Percentiles rank a stretch among this genome's conserved stretches.
phyloP scores from a whole-genome alignment of 2,329 filamentous ascomycete genomes.

The Colletotrichum orbiculare region DNA sequence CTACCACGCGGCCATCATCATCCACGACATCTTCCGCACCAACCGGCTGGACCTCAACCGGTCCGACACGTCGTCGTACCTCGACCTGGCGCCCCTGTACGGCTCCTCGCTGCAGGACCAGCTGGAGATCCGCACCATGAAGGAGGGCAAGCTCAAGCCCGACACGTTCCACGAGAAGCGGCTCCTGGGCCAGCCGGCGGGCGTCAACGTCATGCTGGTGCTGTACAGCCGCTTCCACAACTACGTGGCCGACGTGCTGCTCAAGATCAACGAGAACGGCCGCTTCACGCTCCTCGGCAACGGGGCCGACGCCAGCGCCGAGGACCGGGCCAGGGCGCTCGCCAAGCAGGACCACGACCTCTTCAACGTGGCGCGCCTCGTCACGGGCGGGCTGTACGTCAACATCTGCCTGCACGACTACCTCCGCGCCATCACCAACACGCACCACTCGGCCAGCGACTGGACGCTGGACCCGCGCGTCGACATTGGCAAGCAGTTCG shows the following conservation, averaged over 20 bases:
- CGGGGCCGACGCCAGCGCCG: slow-evolving; percentile 41
- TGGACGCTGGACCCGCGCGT: slow-evolving; percentile 74
- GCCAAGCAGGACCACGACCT: slow-evolving; percentile 80
- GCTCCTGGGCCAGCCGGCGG: slow-evolving; percentile 76
- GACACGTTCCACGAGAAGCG: slow-evolving; percentile 79
- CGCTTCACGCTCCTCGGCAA: slow-evolving; percentile 75
- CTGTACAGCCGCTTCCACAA: slow-evolving; percentile 93
- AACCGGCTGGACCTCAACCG: slow-evolving; percentile 71
- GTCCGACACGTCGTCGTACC: slow-evolving; percentile 77
- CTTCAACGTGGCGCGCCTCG: slow-evolving; percentile 80
- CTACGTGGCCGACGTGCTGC: slow-evolving; percentile 81
- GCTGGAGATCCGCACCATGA: slow-evolving; percentile 69
- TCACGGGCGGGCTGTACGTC: slow-evolving; percentile 80
- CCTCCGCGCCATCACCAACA: slow-evolving; percentile 68
- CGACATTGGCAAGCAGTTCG: slow-evolving; percentile 62
- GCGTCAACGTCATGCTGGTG: slow-evolving; percentile 72
- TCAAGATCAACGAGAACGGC: slow-evolving; percentile 84
- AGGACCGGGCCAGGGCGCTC: slow-evolving; percentile 64
- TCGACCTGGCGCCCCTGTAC: slow-evolving; percentile 79
- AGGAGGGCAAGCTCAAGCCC: slow-evolving; percentile 75
- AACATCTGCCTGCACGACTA: slow-evolving; percentile 78
- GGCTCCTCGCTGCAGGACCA: slow-evolving; percentile 74
- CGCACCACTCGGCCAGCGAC: slow-evolving; percentile 66
- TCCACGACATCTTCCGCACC: slow-evolving; percentile 51
- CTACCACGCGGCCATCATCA: slow-evolving; percentile 77